phyloP scores from a whole-genome alignment of 768 basidiomycete genomes.

The Leccinum olivaceopallidum region DNA sequence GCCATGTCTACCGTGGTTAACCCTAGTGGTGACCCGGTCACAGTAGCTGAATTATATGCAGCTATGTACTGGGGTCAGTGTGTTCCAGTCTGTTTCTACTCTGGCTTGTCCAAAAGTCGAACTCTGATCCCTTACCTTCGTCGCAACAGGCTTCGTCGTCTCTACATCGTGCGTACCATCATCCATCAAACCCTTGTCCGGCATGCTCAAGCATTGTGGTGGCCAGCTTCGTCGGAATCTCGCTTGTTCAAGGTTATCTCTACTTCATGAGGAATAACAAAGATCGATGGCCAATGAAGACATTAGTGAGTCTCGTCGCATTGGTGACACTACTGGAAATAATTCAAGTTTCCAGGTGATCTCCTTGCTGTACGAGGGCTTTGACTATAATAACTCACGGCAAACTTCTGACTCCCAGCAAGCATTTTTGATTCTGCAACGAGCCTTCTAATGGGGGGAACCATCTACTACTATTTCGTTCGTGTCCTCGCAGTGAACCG shows the following conservation, averaged over 20 bases:
- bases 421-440: slow-evolving; percentile 20
- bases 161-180: slow-evolving; percentile 14
- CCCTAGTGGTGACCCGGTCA: slow-evolving; percentile 1
- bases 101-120: background rate
- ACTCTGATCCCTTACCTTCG: background rate
- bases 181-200: background rate
- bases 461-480: slow-evolving; percentile 23
- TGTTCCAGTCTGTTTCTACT: background rate
- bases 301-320: slow-evolving; percentile 11
- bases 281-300: slow-evolving; percentile 16
- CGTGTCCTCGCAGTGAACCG: background rate
- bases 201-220: background rate
- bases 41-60: slow-evolving; percentile 13
- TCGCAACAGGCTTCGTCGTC: slow-evolving; percentile 14
- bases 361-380: slow-evolving; percentile 15
- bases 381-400: background rate
- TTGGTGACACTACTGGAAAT: background rate
- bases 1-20: slow-evolving; percentile 9
- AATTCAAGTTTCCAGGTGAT: slow-evolving; percentile 7
- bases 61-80: slow-evolving; percentile 20
- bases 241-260: slow-evolving; percentile 22
- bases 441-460: slow-evolving; percentile 18
- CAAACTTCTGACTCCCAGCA: slow-evolving; percentile 3
- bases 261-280: slow-evolving; percentile 17
- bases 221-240: slow-evolving; percentile 20